phyloP scores from a whole-genome alignment of 2,329 filamentous ascomycete species.

The Colletotrichum lupini region DNA sequence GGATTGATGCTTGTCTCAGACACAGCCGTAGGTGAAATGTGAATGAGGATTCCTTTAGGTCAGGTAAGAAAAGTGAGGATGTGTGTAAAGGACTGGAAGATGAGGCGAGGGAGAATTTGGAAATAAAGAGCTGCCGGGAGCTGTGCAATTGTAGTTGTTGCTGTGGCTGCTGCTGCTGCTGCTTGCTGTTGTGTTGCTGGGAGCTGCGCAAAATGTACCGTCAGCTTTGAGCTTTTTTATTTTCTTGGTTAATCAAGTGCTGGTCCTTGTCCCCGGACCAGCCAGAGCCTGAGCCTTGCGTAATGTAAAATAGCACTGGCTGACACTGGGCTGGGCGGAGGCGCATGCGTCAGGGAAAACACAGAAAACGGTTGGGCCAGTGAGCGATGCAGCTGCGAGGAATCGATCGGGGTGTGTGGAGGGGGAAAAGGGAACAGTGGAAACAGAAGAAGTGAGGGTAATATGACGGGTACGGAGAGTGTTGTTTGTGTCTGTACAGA shows the following conservation, averaged over 20 bases:
- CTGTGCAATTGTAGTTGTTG: background rate
- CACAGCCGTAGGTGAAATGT: conserved; percentile 1
- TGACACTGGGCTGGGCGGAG: background rate
- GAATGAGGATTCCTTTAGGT: too few species aligned
- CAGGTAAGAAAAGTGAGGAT: background rate
- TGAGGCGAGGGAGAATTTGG: background rate
- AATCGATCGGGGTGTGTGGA: conserved; percentile 22
- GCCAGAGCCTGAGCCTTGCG: conserved; percentile 11
- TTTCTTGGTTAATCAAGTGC: background rate
- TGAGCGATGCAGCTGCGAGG: conserved; percentile 20
- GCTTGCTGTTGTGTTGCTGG: background rate
- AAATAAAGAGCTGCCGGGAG: background rate
- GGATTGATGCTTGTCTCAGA: conserved; percentile 29
- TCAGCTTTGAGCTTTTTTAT: conserved; percentile 4
- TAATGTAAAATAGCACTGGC: background rate
- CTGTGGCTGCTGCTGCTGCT: background rate
- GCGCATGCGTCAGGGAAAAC: background rate
- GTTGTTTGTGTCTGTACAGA: background rate
- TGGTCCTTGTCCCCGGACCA: background rate
- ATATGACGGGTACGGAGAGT: background rate
- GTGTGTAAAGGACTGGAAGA: background rate
- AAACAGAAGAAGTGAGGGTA: background rate
- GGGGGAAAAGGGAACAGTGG: background rate
- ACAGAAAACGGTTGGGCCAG: background rate
- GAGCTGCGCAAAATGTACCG: conserved; percentile 1